Evolutionary conservation across 768 basidiomycete genomes (phyloP).

Genomic region (Gelatoporia subvermispora): DNA sequence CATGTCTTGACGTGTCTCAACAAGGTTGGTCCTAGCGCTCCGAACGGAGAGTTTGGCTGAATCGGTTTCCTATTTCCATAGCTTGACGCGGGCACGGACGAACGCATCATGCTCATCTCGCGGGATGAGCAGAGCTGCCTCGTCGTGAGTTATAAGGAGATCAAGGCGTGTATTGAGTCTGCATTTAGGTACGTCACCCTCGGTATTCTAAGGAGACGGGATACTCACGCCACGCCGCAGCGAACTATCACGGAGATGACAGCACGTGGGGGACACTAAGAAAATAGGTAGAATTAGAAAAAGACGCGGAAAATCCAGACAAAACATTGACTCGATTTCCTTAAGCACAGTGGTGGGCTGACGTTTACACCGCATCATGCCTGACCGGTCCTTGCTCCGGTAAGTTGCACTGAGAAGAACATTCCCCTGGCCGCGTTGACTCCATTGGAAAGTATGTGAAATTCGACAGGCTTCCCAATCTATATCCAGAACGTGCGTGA

Average conservation of each 20-base stretch:
- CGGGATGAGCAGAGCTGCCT: slow-evolving; percentile 96
- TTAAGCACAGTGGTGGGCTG: background rate
- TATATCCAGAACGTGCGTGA: too few species aligned
- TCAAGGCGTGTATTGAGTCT: slow-evolving; percentile 79
- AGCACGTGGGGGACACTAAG: slow-evolving; percentile 1
- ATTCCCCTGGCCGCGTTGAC: too few species aligned
- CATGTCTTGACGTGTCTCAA: slow-evolving; percentile 92
- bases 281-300: slow-evolving; percentile 70
- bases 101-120: slow-evolving; percentile 90
- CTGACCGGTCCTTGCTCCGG: too few species aligned
- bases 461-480: too few species aligned
- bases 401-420: too few species aligned
- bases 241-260: slow-evolving; percentile 36
- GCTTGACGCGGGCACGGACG: slow-evolving; percentile 92
- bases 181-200: slow-evolving; percentile 66
- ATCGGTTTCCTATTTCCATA: slow-evolving; percentile 28
- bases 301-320: slow-evolving; percentile 51
- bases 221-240: slow-evolving; percentile 24
- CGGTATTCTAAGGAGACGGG: background rate
- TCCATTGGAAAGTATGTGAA: too few species aligned
- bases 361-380: background rate
- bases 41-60: background rate
- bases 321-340: slow-evolving; percentile 24
- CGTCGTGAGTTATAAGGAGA: slow-evolving; percentile 88
- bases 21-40: slow-evolving; percentile 53